phyloP scores from a whole-genome alignment of 306 rosid genomes.

The Datisca glomerata region DNA sequence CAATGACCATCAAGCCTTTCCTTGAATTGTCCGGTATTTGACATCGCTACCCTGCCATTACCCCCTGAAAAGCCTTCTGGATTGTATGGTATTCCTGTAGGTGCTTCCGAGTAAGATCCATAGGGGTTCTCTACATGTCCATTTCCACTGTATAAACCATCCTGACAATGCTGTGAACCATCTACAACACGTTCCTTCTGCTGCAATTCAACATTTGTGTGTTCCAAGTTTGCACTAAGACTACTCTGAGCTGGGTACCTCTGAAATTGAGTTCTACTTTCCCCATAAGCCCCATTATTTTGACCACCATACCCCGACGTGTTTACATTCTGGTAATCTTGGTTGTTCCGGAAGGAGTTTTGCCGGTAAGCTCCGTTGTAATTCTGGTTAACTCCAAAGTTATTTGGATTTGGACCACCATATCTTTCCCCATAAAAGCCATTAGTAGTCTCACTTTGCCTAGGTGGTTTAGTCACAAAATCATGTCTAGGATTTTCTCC shows the following conservation, averaged over 20 bases:
- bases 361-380: slow-evolving; percentile 4
- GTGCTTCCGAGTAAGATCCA: slow-evolving; percentile 13
- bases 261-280: slow-evolving; percentile 2
- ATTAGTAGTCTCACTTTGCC: slow-evolving; percentile 6
- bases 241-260: slow-evolving; percentile 6
- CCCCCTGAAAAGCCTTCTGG: slow-evolving; percentile 18
- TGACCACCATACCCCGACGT: slow-evolving; percentile 3
- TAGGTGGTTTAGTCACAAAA: slow-evolving; percentile 2
- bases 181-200: slow-evolving; percentile 10
- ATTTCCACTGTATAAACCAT: slow-evolving; percentile 5
- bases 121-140: slow-evolving; percentile 13
- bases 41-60: slow-evolving; percentile 16
- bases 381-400: slow-evolving; percentile 6
- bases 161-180: background rate
- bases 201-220: slow-evolving; percentile 16
- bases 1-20: slow-evolving; percentile 12
- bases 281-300: slow-evolving; percentile 2
- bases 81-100: slow-evolving; percentile 11
- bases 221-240: slow-evolving; percentile 14
- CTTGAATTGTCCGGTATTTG: slow-evolving; percentile 16
- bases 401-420: slow-evolving; percentile 5
- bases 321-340: background rate
- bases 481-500: background rate
- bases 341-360: slow-evolving; percentile 4
- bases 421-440: slow-evolving; percentile 12